A percentile compares a stretch with the other conserved stretches of the same genome.
Evolutionary conservation across 1,284 basidiomycete species (phyloP).

Genomic region (Sanguinoderma infundibulare): DNA sequence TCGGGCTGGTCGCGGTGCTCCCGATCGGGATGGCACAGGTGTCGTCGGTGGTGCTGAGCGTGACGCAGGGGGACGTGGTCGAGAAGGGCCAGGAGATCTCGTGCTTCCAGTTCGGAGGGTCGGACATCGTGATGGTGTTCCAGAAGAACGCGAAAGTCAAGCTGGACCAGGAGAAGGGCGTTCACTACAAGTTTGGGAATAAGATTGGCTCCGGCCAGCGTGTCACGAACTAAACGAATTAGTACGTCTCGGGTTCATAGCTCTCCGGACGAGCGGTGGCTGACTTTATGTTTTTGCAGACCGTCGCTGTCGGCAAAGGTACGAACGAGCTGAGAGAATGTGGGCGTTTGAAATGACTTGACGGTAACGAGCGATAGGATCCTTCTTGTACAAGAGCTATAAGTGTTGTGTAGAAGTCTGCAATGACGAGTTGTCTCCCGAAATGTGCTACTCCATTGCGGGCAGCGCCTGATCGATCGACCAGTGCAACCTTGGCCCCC

Average conservation of each 20-base stretch:
- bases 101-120: constrained; percentile 26
- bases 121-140: constrained; percentile 28
- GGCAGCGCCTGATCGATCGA: constrained; percentile 2
- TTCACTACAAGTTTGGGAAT: constrained; percentile 21
- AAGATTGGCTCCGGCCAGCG: neutral
- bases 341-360: too few relatives aligned
- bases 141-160: constrained; percentile 20
- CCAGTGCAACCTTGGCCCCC: neutral
- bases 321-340: too few relatives aligned
- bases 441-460: too few relatives aligned
- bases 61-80: constrained; percentile 15
- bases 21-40: constrained; percentile 31
- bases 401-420: too few relatives aligned
- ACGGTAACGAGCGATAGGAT: too few relatives aligned
- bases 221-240: neutral
- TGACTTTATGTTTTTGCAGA: too few relatives aligned
- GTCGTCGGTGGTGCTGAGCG: constrained; percentile 25
- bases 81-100: constrained; percentile 26
- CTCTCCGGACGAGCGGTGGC: too few relatives aligned
- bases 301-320: too few relatives aligned
- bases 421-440: too few relatives aligned
- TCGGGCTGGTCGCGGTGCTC: constrained; percentile 29
- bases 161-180: constrained; percentile 10
- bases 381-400: too few relatives aligned
- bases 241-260: too few relatives aligned